A percentile compares a stretch with the other conserved stretches of the same genome.
These are phyloP conservation scores for Nannizzia gypsea DNA, from an alignment of 2,329 filamentous ascomycete genomes.

Conservation along the genomic window DNA sequence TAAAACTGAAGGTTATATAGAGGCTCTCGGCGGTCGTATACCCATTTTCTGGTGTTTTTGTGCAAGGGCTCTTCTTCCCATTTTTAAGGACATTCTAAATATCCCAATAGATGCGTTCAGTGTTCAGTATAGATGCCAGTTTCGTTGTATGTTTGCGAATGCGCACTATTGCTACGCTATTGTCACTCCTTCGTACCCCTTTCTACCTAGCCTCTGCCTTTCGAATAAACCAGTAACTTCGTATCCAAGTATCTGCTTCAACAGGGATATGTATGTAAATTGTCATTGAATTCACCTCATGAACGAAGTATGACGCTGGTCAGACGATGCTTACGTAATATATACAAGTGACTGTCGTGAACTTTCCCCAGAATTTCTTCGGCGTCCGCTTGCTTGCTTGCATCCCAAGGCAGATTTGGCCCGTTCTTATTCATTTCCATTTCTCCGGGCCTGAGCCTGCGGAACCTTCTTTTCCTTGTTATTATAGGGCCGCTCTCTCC, in stretches of 20 bases:
- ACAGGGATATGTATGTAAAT: neutral
- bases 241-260: neutral
- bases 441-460: neutral
- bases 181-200: too few relatives aligned
- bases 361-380: neutral
- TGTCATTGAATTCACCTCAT: neutral
- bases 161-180: too few relatives aligned
- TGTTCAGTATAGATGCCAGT: neutral
- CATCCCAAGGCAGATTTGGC: neutral
- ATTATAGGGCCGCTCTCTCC: neutral
- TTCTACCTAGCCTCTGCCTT: too few relatives aligned
- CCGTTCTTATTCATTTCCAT: neutral
- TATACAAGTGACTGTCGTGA: neutral
- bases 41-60: neutral
- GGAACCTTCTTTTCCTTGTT: neutral
- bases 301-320: too few relatives aligned
- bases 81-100: too few relatives aligned
- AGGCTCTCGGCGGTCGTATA: neutral
- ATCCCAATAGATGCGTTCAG: neutral
- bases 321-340: neutral
- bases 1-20: neutral
- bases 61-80: neutral
- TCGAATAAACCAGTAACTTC: too few relatives aligned
- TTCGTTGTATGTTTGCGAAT: too few relatives aligned
- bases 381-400: neutral